Evolutionary conservation across 495 filamentous ascomycete genomes (phyloP), one percentile per base, ranked within the genome.

Genomic region (Talaromyces thailandensis): DNA sequence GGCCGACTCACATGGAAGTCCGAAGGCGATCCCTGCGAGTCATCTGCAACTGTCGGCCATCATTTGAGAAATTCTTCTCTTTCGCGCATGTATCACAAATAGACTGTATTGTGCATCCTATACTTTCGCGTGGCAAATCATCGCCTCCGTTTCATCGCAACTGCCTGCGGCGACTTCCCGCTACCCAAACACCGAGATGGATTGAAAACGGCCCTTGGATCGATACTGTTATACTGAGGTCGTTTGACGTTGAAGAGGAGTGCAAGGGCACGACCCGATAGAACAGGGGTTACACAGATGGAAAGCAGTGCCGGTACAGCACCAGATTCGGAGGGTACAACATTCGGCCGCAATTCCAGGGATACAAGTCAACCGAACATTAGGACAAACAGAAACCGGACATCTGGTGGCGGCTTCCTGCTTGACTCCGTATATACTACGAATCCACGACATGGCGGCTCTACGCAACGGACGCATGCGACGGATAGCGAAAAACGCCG

Each of bases 391-490:
- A 71, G 73, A 63, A 71, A 71, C 7, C 72, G 70, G 50, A 75
- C 65, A 66, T 78, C 79, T 1, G 67, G 79, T 56, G 73, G 78
- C 2, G 68, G 79, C 57, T 82, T 83, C 31, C 62, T 83, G 26
- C 60, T 83, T 35, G 78, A 79, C 58, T 74, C 75, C 4, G 64
- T 67, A 8, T 69, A 70, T 23, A 18, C 76, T 12, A 75, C 73
- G 26, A 68, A 69, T 11, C 65, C 75, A 7, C 72, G 63, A 35
- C 70, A 52, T 62, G 70, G 8, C n/a, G 4, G 26, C 55, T 26
- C 26, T 31, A 35, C 67, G 31, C 67, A 63, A 24, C 71, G 64
- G 43, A 68, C 71, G 6, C 73, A 75, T 48, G 56, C 67, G 23
- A 24, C 24, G 23, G 57, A 63, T n/a, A 62, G 56, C 35, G 71